These are phyloP conservation scores for Dendrocalamus sinicus DNA, from an alignment of 176 grass and related monocot species.

Conservation along the genomic window DNA sequence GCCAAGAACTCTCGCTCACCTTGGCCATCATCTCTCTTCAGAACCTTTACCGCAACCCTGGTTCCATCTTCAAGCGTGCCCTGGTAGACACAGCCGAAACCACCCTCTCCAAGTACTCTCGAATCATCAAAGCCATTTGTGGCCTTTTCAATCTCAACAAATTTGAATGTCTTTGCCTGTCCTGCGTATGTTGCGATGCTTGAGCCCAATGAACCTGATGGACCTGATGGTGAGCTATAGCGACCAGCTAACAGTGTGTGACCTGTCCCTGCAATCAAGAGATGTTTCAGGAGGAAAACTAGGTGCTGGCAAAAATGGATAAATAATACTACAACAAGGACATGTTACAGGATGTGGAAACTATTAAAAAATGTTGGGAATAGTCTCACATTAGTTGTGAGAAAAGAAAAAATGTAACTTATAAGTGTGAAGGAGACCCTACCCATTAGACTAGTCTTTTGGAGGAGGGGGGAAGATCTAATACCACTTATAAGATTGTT, in stretches of 20 bases:
- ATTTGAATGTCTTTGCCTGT: constrained; percentile 75
- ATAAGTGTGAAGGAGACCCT: no score
- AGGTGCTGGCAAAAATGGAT: background rate
- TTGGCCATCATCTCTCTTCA: constrained; percentile 81
- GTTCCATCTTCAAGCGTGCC: constrained; percentile 82
- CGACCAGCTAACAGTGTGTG: constrained; percentile 56
- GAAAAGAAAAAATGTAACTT: no score
- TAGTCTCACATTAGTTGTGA: no score
- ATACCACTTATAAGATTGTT: no score
- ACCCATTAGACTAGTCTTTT: no score
- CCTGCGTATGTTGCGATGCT: constrained; percentile 73
- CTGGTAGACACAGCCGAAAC: constrained; percentile 88
- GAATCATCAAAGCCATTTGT: constrained; percentile 80
- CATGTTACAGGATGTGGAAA: background rate
- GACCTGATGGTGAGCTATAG: constrained; percentile 70
- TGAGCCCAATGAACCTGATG: constrained; percentile 72
- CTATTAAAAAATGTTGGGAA: background rate
- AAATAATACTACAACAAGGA: constrained; percentile 11
- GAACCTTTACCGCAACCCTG: constrained; percentile 86
- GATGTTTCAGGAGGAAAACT: constrained; percentile 33
- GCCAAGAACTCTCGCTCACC: constrained; percentile 91
- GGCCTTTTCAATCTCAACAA: constrained; percentile 75
- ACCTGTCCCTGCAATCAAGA: constrained; percentile 62
- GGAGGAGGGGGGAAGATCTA: no score
- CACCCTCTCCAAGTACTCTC: constrained; percentile 91